phyloP scores from a whole-genome alignment of 2,329 filamentous ascomycete species.

The Nothopassalora personata region DNA sequence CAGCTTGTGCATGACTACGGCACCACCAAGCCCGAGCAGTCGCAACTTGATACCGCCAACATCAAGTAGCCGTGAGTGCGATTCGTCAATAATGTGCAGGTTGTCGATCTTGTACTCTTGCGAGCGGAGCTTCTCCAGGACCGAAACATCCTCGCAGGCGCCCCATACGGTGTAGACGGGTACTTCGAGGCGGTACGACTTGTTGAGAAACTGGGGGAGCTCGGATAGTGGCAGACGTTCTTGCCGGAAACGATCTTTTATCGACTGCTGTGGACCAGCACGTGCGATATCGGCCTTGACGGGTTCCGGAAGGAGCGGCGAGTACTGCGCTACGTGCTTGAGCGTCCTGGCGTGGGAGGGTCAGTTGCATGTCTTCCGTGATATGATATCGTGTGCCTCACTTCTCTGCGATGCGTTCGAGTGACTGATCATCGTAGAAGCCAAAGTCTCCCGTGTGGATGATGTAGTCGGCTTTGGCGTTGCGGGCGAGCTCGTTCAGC shows the following conservation, averaged over 20 bases:
- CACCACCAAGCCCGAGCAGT: slow-evolving; percentile 85
- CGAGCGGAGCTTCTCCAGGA: slow-evolving; percentile 94
- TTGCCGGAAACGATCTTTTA: slow-evolving; percentile 78
- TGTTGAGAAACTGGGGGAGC: slow-evolving; percentile 79
- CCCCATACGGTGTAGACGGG: slow-evolving; percentile 99
- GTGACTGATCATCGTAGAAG: slow-evolving; percentile 93
- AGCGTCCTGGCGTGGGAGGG: slow-evolving; percentile 61
- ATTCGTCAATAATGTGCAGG: slow-evolving; percentile 96
- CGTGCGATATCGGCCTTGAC: slow-evolving; percentile 62
- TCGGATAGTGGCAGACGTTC: slow-evolving; percentile 87
- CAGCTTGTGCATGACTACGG: slow-evolving; percentile 99
- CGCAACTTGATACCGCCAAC: slow-evolving; percentile 93
- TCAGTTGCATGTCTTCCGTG: slow-evolving; percentile 8
- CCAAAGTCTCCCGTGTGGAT: slow-evolving; percentile 98
- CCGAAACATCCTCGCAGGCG: slow-evolving; percentile 95
- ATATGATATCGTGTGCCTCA: slow-evolving; percentile 44
- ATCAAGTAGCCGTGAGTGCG: slow-evolving; percentile 90
- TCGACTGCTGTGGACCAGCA: slow-evolving; percentile 59
- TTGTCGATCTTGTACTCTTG: slow-evolving; percentile 97
- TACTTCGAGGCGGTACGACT: slow-evolving; percentile 84
- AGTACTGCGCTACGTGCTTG: slow-evolving; percentile 98
- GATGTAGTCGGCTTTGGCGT: slow-evolving; percentile 92
- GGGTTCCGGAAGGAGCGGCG: slow-evolving; percentile 78
- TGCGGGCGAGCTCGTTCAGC: slow-evolving; percentile 91
- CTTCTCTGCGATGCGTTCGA: slow-evolving; percentile 98